Conservation (phyloP, 2,329 filamentous ascomycete genomes). For the Talaromyces funiculosus region DNA sequence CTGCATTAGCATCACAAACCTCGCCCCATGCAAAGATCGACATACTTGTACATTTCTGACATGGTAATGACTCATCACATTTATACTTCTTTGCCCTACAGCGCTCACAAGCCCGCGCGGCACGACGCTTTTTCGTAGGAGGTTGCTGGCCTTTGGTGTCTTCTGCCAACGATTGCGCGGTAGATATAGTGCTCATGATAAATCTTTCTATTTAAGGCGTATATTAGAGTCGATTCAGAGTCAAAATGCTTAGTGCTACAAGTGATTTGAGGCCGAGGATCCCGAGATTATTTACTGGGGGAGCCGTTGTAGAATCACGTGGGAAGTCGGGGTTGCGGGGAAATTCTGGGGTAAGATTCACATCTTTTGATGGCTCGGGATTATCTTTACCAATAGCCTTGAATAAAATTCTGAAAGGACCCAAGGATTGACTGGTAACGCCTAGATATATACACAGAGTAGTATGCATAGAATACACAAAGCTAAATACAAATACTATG, state of each 20-base stretch:
- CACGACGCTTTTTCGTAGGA: conserved; percentile 33
- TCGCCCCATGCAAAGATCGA: background rate
- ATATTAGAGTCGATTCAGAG: background rate
- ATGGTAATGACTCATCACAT: conserved; percentile 44
- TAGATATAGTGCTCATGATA: background rate
- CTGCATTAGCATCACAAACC: background rate
- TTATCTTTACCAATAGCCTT: too few species aligned
- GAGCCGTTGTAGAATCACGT: background rate
- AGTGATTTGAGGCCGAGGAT: background rate
- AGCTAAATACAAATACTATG: background rate
- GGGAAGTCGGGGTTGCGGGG: background rate
- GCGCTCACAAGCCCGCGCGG: conserved; percentile 43
- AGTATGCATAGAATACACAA: background rate
- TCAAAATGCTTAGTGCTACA: background rate
- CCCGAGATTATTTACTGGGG: background rate
- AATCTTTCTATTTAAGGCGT: background rate
- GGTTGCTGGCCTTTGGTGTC: background rate
- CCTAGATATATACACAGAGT: background rate
- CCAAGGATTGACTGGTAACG: too few species aligned
- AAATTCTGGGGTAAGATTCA: background rate
- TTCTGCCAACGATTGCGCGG: background rate
- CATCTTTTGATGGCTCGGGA: background rate
- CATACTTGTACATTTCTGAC: conserved; percentile 42
- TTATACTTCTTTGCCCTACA: conserved; percentile 47
- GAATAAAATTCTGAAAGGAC: background rate